These are phyloP conservation scores for Cercospora sojina DNA, from an alignment of 2,329 filamentous ascomycete genomes.

Conservation along the genomic window DNA sequence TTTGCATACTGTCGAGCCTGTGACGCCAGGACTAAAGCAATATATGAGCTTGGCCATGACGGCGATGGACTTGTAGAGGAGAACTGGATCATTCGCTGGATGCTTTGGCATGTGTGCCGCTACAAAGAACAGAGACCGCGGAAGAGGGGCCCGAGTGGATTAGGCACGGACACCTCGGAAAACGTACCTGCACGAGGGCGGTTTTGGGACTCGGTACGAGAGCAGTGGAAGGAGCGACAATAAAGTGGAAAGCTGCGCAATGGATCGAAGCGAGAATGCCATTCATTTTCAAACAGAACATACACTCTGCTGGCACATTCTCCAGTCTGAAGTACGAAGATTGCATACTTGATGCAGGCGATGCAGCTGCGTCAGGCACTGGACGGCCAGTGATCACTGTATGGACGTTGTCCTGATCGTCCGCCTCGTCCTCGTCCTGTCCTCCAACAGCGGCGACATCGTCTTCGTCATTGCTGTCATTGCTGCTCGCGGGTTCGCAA, in stretches of 20 bases:
- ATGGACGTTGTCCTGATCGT: background rate
- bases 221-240: background rate
- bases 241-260: background rate
- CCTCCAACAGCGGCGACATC: background rate
- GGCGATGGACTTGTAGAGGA: background rate
- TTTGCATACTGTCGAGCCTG: too few relatives aligned
- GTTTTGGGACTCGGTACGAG: background rate
- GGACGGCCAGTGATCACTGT: background rate
- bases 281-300: background rate
- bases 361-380: background rate
- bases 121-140: background rate
- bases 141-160: background rate
- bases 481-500: background rate
- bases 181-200: background rate
- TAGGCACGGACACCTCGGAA: background rate
- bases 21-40: background rate
- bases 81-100: background rate
- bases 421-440: background rate
- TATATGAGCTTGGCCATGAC: background rate
- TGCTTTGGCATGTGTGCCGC: background rate
- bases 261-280: background rate
- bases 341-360: background rate
- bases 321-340: background rate
- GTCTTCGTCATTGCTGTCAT: background rate
- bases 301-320: background rate